These are phyloP conservation scores for Aspergillus sp. DNA, from an alignment of 2,329 filamentous ascomycete species.

Conservation along the genomic window DNA sequence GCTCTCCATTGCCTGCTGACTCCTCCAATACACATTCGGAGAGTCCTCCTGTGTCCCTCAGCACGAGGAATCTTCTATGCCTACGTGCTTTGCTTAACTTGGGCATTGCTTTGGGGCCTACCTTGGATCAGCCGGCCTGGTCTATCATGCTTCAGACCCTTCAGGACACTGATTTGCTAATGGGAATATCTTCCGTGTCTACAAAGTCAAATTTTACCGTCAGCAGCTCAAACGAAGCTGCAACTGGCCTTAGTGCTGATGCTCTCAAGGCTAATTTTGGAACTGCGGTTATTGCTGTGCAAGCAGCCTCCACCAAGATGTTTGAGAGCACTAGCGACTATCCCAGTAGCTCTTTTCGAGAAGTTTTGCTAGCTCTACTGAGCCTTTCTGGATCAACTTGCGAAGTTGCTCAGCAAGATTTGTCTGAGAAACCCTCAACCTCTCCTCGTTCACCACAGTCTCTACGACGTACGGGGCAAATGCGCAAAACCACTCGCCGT, in stretches of 20 bases:
- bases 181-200: slow-evolving; percentile 45
- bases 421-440: slow-evolving; percentile 53
- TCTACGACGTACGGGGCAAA: slow-evolving; percentile 19
- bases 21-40: slow-evolving; percentile 31
- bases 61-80: slow-evolving; percentile 85
- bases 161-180: slow-evolving; percentile 85
- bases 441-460: slow-evolving; percentile 17
- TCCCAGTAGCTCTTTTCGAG: slow-evolving; percentile 73
- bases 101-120: slow-evolving; percentile 89
- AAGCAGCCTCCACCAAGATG: slow-evolving; percentile 77
- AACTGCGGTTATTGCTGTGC: slow-evolving; percentile 79
- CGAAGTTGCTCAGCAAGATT: slow-evolving; percentile 44
- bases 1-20: slow-evolving; percentile 23
- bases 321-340: slow-evolving; percentile 92
- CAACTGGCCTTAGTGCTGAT: slow-evolving; percentile 36
- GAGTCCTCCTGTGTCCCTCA: slow-evolving; percentile 54
- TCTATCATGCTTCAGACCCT: slow-evolving; percentile 86
- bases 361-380: slow-evolving; percentile 72
- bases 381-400: slow-evolving; percentile 52
- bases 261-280: slow-evolving; percentile 60
- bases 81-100: slow-evolving; percentile 88
- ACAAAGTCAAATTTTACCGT: slow-evolving; percentile 24
- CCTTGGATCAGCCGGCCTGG: slow-evolving; percentile 72
- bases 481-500: slow-evolving; percentile 35
- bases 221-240: slow-evolving; percentile 23